Evolutionary conservation across 768 basidiomycete species (phyloP).

Genomic region (Boletus pseudopeckii): DNA sequence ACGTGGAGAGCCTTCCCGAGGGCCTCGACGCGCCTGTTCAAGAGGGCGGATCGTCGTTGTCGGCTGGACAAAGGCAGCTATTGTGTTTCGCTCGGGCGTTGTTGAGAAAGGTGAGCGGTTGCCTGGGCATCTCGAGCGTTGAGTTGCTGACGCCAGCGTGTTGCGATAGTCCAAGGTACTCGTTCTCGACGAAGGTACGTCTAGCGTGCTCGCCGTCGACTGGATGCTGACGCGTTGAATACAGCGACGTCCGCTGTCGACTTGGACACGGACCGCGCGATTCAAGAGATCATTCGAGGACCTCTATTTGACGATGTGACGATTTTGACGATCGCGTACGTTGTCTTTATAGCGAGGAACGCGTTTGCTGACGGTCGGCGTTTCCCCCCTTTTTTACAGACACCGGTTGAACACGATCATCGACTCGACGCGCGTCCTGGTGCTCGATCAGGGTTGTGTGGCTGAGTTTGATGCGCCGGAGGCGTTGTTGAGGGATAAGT

Average conservation of each 20-base stretch:
- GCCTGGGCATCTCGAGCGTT: fast-evolving
- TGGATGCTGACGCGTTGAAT: background rate
- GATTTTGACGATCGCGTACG: conserved; percentile 83
- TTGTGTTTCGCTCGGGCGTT: conserved; percentile 87
- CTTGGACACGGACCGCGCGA: conserved; percentile 82
- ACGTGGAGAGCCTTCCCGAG: conserved; percentile 60
- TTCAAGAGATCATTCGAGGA: conserved; percentile 85
- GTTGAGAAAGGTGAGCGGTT: conserved; percentile 56
- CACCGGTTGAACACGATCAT: conserved; percentile 84
- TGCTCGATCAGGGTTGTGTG: conserved; percentile 78
- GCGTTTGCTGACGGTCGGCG: background rate
- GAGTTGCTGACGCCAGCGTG: background rate
- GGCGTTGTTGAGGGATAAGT: conserved; percentile 53
- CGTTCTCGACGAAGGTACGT: conserved; percentile 85
- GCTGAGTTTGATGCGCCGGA: conserved; percentile 79
- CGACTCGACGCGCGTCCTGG: conserved; percentile 76
- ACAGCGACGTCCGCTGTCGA: conserved; percentile 87
- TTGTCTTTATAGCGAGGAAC: conserved; percentile 5
- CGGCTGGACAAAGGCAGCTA: conserved; percentile 82
- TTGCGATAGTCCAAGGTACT: conserved; percentile 68
- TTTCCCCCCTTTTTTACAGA: conserved; percentile 29
- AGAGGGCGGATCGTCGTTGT: conserved; percentile 80
- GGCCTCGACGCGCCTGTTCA: conserved; percentile 69
- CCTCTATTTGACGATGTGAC: conserved; percentile 74
- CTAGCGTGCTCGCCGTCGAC: background rate